Conservation (phyloP, 2,329 filamentous ascomycete genomes). For the Cladosporium sp. region DNA sequence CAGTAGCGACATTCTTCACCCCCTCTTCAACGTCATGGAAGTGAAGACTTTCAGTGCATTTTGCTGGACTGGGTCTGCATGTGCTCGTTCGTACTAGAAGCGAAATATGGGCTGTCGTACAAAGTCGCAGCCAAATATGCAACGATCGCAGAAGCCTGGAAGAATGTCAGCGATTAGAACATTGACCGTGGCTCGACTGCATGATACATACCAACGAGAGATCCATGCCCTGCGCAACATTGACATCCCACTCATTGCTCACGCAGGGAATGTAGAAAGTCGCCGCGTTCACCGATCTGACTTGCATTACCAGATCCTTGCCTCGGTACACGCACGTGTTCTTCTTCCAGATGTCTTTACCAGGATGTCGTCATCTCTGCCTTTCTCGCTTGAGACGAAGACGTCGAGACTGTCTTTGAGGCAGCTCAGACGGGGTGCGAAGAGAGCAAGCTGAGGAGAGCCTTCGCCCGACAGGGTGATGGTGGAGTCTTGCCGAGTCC, state of each 20-base stretch:
- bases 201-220: not conserved
- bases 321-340: not conserved
- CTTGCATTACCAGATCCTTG: not conserved
- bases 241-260: not conserved
- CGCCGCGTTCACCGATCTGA: not conserved
- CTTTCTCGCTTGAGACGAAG: not conserved
- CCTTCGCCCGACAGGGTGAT: not conserved
- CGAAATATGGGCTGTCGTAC: too few relatives aligned
- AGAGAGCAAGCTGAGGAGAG: not conserved
- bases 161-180: too few relatives aligned
- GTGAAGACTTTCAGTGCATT: too few relatives aligned
- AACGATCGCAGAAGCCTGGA: too few relatives aligned
- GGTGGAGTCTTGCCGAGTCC: not conserved
- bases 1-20: too few relatives aligned
- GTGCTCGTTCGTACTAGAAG: too few relatives aligned
- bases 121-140: too few relatives aligned
- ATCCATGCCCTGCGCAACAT: not conserved
- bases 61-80: too few relatives aligned
- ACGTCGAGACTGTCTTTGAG: conserved; percentile 1
- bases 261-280: not conserved
- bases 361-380: not conserved
- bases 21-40: too few relatives aligned
- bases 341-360: conserved; percentile 1
- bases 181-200: too few relatives aligned
- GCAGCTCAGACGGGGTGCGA: not conserved